Conservation (phyloP, 331 rosid genomes). For the Dryas integrifolia region DNA sequence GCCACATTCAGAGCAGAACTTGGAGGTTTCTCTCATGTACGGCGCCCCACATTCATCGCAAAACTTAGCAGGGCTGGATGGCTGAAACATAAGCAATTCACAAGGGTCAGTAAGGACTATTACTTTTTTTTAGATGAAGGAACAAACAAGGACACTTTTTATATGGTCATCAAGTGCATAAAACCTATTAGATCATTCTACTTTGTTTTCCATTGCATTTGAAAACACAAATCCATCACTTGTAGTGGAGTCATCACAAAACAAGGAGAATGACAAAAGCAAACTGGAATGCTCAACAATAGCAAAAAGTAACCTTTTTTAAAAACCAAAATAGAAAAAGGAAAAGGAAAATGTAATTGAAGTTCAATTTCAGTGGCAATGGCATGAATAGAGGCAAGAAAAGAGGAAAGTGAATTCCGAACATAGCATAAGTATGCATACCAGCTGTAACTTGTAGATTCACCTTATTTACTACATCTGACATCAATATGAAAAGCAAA, state of each 20-base stretch:
- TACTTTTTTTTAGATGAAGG: background rate
- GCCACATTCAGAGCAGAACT: conserved; percentile 92
- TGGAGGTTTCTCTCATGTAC: conserved; percentile 85
- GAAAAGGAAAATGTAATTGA: too few relatives aligned
- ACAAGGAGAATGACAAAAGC: background rate
- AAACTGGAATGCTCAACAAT: background rate
- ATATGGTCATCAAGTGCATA: background rate
- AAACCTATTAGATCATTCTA: background rate
- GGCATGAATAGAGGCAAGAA: background rate
- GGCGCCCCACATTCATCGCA: conserved; percentile 91
- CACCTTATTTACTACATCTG: background rate
- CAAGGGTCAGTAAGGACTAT: background rate
- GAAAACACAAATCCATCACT: background rate
- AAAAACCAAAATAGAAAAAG: too few relatives aligned
- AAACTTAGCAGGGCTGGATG: conserved; percentile 77
- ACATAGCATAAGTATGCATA: background rate
- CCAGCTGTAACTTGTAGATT: background rate
- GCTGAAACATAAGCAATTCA: conserved; percentile 47
- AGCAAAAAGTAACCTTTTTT: background rate
- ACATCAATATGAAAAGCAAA: background rate
- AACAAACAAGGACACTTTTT: background rate
- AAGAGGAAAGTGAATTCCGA: background rate
- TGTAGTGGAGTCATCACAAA: background rate
- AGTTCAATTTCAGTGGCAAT: too few relatives aligned
- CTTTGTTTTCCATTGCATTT: background rate